Evolutionary conservation across 495 filamentous ascomycete species (phyloP).

Genomic region (Penicillium psychrofluorescens): DNA sequence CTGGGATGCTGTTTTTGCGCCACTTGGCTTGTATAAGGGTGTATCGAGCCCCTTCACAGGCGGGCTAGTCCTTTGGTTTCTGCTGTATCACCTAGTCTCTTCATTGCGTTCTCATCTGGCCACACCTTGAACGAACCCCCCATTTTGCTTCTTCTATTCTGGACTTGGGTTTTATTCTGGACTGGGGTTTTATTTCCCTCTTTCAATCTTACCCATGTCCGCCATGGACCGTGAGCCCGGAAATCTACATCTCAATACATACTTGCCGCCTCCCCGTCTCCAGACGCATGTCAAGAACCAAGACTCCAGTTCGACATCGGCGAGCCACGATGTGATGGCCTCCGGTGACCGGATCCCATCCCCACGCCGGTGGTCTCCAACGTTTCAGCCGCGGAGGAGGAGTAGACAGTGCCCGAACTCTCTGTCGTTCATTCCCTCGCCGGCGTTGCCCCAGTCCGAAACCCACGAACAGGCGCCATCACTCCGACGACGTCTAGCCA

Average conservation of each 20-base stretch:
- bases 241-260: slow-evolving; percentile 11
- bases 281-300: slow-evolving; percentile 20
- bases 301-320: slow-evolving; percentile 11
- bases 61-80: not conserved
- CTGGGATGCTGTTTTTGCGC: slow-evolving; percentile 12
- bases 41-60: slow-evolving; percentile 20
- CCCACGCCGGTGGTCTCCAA: slow-evolving; percentile 24
- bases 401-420: slow-evolving; percentile 22
- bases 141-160: slow-evolving; percentile 13
- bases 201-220: slow-evolving; percentile 15
- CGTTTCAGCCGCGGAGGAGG: slow-evolving; percentile 20
- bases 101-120: slow-evolving; percentile 17
- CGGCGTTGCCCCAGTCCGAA: slow-evolving; percentile 9
- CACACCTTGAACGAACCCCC: slow-evolving; percentile 15
- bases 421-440: slow-evolving; percentile 17
- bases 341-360: slow-evolving; percentile 15
- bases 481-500: slow-evolving; percentile 17
- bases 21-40: slow-evolving; percentile 21
- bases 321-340: slow-evolving; percentile 16
- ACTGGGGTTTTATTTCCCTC: slow-evolving; percentile 5
- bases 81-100: not conserved
- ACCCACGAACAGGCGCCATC: slow-evolving; percentile 22
- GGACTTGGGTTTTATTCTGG: slow-evolving; percentile 2
- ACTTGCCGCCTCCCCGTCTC: slow-evolving; percentile 11
- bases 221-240: slow-evolving; percentile 15